Evolutionary conservation across 352 stramenopile species (phyloP).

Genomic region (Pythium myriotylum): DNA sequence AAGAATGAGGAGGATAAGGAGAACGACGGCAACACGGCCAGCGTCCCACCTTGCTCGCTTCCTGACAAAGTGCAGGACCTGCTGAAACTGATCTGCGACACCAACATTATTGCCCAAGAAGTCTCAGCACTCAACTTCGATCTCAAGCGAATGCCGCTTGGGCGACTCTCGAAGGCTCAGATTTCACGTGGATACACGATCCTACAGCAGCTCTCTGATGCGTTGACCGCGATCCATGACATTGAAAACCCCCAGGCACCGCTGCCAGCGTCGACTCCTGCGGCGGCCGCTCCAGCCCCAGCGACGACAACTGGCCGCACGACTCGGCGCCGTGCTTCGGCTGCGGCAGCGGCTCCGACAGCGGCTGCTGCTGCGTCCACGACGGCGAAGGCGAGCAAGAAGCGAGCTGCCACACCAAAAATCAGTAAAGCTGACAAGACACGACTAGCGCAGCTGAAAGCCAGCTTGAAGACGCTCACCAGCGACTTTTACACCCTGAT

Average conservation of each 20-base stretch:
- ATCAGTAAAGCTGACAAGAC: constrained; percentile 8
- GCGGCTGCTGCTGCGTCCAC: constrained; percentile 2
- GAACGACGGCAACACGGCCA: constrained; percentile 5
- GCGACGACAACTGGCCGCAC: constrained; percentile 7
- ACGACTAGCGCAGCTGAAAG: constrained; percentile 26
- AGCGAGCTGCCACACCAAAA: constrained; percentile 5
- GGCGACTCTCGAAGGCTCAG: constrained; percentile 54
- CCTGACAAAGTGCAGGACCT: constrained; percentile 23
- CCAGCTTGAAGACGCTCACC: constrained; percentile 50
- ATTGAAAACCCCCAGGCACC: constrained; percentile 25
- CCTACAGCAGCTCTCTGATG: constrained; percentile 48
- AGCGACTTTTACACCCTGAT: constrained; percentile 78
- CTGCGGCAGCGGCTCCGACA: not conserved
- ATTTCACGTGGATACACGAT: constrained; percentile 68
- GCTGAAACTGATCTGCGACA: constrained; percentile 36
- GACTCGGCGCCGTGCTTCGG: not conserved
- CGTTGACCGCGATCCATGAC: constrained; percentile 44
- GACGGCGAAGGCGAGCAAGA: not conserved
- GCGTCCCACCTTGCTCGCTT: constrained; percentile 7
- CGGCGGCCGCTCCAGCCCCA: constrained; percentile 9
- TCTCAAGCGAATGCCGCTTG: constrained; percentile 36
- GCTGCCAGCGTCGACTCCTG: not conserved
- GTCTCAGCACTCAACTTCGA: constrained; percentile 38
- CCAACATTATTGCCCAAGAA: constrained; percentile 32
- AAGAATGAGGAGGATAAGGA: constrained; percentile 10